These are phyloP conservation scores for Penicillium psychrosexuale DNA, from an alignment of 2,329 filamentous ascomycete genomes.

Conservation along the genomic window DNA sequence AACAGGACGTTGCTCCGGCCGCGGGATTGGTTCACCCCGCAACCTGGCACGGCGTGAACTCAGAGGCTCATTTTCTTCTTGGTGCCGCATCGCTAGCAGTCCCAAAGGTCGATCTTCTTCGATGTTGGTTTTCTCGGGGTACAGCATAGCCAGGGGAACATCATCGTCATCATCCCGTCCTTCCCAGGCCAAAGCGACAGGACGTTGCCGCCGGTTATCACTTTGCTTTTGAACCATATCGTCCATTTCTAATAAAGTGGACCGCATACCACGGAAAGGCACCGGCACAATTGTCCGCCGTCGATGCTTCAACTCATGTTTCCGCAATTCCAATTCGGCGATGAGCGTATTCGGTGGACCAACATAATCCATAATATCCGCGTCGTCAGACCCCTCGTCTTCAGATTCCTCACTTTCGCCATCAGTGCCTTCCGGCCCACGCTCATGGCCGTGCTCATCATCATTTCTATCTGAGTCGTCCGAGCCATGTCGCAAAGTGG, in stretches of 20 bases:
- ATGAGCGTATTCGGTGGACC: constrained; percentile 85
- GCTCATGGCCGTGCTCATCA: constrained; percentile 13
- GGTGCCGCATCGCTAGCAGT: constrained; percentile 65
- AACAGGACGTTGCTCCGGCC: constrained; percentile 31
- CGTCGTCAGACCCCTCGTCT: constrained; percentile 6
- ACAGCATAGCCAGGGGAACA: constrained; percentile 80
- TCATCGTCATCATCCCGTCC: constrained; percentile 69
- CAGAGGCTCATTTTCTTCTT: constrained; percentile 91
- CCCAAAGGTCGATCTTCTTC: constrained; percentile 42
- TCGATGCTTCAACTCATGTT: constrained; percentile 79
- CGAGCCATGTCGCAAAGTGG: not conserved
- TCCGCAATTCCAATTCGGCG: constrained; percentile 86
- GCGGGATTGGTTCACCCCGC: constrained; percentile 54
- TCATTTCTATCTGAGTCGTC: constrained; percentile 20
- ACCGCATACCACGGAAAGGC: constrained; percentile 65
- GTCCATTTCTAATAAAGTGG: constrained; percentile 85
- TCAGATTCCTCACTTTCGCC: constrained; percentile 22
- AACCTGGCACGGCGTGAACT: constrained; percentile 73
- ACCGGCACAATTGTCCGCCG: constrained; percentile 67
- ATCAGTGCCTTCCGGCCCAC: constrained; percentile 9
- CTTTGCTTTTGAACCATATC: constrained; percentile 83
- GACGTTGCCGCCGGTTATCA: constrained; percentile 65
- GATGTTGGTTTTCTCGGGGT: constrained; percentile 47
- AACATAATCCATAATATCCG: constrained; percentile 45
- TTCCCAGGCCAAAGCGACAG: constrained; percentile 89